Evolutionary conservation across 2,329 filamentous ascomycete genomes (phyloP).

Genomic region (Ophioceras dolichostomum): DNA sequence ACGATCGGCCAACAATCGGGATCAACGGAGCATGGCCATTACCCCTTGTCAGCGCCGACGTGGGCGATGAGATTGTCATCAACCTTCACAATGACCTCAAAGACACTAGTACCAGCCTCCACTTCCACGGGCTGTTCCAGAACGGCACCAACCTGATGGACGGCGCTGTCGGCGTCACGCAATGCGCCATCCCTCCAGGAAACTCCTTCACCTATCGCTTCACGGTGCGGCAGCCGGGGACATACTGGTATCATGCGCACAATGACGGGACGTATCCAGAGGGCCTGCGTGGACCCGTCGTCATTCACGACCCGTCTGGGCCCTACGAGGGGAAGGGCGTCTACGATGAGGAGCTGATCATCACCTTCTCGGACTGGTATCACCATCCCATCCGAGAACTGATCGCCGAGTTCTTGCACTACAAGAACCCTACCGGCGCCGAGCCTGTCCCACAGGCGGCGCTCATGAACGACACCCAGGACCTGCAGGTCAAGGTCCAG

Average conservation of each 20-base stretch:
- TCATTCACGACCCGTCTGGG: conserved; percentile 49
- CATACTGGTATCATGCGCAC: conserved; percentile 73
- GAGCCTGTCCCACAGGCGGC: conserved; percentile 57
- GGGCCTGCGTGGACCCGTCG: conserved; percentile 45
- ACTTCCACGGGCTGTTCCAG: conserved; percentile 62
- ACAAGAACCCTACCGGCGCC: conserved; percentile 42
- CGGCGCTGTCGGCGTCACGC: conserved; percentile 52
- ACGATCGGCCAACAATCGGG: conserved; percentile 55
- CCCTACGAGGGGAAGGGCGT: conserved; percentile 41
- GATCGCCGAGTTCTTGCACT: conserved; percentile 35
- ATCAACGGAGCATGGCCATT: conserved; percentile 70
- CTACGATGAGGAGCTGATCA: conserved; percentile 51
- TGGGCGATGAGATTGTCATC: conserved; percentile 49
- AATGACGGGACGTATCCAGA: conserved; percentile 57
- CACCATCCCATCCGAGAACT: conserved; percentile 42
- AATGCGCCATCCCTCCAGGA: conserved; percentile 55
- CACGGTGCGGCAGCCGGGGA: conserved; percentile 46
- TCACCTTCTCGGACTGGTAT: conserved; percentile 62
- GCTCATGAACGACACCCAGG: conserved; percentile 59
- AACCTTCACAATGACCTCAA: conserved; percentile 47
- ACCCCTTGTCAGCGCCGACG: conserved; percentile 48
- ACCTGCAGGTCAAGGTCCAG: conserved; percentile 45
- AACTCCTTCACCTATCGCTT: conserved; percentile 59
- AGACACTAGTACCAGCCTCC: conserved; percentile 50
- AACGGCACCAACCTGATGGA: conserved; percentile 61